These are phyloP conservation scores for Pluteus cervinus DNA, from an alignment of 768 basidiomycete species.

Conservation along the genomic window DNA sequence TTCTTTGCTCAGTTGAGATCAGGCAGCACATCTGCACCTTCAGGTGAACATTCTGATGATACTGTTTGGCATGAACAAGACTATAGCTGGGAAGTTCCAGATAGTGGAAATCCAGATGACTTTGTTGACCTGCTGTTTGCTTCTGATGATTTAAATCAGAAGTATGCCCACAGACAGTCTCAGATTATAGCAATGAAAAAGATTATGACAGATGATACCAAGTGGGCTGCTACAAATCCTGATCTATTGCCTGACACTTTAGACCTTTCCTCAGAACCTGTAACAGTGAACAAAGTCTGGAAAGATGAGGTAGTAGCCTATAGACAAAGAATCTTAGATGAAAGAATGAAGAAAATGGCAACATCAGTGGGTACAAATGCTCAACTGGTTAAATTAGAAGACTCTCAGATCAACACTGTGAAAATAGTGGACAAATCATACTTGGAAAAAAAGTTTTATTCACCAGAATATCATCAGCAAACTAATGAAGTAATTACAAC, in stretches of 20 bases:
- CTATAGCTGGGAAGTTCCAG: no score
- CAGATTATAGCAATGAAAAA: no score
- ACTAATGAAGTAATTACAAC: constrained; percentile 6
- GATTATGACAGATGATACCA: no score
- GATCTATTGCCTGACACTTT: no score
- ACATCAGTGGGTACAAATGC: not conserved
- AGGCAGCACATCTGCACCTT: not conserved
- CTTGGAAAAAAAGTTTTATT: constrained; percentile 11
- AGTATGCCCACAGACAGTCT: no score
- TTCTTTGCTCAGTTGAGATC: constrained; percentile 12
- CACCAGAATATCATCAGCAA: not conserved
- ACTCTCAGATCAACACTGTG: constrained; percentile 8
- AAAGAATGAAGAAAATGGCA: constrained; percentile 1
- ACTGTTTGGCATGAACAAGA: constrained; percentile 5
- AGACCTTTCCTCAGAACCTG: no score
- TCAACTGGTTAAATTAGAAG: not conserved
- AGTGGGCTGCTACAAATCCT: no score
- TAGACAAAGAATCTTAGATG: constrained; percentile 2
- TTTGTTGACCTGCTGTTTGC: no score
- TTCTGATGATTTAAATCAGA: no score
- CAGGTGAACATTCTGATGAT: constrained; percentile 2
- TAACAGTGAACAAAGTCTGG: constrained; percentile 1
- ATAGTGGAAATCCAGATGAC: no score
- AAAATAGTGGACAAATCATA: constrained; percentile 19
- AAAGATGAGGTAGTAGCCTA: constrained; percentile 4